phyloP scores from a whole-genome alignment of 129 eudicot species.

The Centella asiatica region DNA sequence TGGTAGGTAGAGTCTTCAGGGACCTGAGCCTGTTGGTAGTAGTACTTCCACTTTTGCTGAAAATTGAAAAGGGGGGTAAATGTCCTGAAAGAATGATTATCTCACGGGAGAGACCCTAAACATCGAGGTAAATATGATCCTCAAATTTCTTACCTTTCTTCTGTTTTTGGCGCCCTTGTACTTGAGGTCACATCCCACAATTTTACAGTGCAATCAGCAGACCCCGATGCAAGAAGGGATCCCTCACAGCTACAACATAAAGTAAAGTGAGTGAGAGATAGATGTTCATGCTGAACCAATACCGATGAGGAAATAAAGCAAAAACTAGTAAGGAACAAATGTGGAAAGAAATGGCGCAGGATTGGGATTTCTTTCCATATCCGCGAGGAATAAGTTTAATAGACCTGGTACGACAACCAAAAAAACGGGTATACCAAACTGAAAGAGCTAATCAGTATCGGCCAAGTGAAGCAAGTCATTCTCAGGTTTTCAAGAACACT shows the following conservation, averaged over 20 bases:
- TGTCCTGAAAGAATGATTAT: constrained; percentile 3
- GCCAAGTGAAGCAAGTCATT: no score
- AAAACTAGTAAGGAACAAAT: no score
- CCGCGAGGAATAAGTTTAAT: no score
- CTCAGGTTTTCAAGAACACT: no score
- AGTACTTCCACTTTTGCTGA: constrained; percentile 62
- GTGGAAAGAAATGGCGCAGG: no score
- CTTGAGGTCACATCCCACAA: constrained; percentile 91
- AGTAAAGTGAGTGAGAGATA: no score
- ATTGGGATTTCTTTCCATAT: no score
- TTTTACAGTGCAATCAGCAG: constrained; percentile 97
- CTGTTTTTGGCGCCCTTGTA: constrained; percentile 48
- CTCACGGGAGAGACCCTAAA: not conserved
- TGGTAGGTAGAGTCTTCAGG: constrained; percentile 82
- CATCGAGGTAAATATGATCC: not conserved
- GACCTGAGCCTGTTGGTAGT: constrained; percentile 82
- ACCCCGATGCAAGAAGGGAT: constrained; percentile 98
- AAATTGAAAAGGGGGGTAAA: not conserved
- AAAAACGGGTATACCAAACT: no score
- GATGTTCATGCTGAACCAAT: no score
- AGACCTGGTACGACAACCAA: no score
- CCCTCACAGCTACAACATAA: constrained; percentile 90
- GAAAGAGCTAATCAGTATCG: no score
- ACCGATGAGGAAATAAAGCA: not conserved
- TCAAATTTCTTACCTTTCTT: constrained; percentile 54